Conservation (phyloP, 805 yeast genomes). For the Cyberlindnera suaveolens region DNA sequence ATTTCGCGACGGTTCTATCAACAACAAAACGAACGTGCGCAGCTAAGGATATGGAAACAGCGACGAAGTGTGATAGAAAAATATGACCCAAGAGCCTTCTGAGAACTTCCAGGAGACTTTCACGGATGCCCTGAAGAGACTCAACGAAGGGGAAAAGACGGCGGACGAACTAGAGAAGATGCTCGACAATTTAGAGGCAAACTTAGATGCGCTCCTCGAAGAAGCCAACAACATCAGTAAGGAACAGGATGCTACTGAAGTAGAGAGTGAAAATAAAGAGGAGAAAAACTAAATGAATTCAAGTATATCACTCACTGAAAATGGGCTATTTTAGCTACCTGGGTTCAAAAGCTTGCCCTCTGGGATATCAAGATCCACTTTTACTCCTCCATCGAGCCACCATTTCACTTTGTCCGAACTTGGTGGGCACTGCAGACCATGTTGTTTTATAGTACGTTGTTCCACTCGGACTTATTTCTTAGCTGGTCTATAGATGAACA, state of each 20-base stretch:
- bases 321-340: slow-evolving; percentile 65
- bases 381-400: slow-evolving; percentile 83
- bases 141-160: slow-evolving; percentile 64
- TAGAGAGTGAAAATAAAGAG: not conserved
- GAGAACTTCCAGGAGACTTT: slow-evolving; percentile 32
- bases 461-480: not conserved
- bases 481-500: not conserved
- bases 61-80: not conserved
- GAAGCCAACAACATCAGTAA: slow-evolving; percentile 34
- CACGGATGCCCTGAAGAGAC: slow-evolving; percentile 46
- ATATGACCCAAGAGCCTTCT: slow-evolving; percentile 9
- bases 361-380: slow-evolving; percentile 44
- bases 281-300: not conserved
- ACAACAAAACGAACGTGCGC: no score
- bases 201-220: slow-evolving; percentile 49
- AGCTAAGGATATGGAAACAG: not conserved
- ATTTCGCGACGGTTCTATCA: no score
- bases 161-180: slow-evolving; percentile 55
- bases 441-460: slow-evolving; percentile 15
- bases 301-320: slow-evolving; percentile 35
- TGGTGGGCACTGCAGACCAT: slow-evolving; percentile 85
- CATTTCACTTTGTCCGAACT: slow-evolving; percentile 76
- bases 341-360: slow-evolving; percentile 53
- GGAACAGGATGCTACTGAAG: not conserved
- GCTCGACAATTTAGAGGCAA: slow-evolving; percentile 59